Base-by-base conservation (phyloP, 306 rosid genomes). In the Quercus ilex region DNA sequence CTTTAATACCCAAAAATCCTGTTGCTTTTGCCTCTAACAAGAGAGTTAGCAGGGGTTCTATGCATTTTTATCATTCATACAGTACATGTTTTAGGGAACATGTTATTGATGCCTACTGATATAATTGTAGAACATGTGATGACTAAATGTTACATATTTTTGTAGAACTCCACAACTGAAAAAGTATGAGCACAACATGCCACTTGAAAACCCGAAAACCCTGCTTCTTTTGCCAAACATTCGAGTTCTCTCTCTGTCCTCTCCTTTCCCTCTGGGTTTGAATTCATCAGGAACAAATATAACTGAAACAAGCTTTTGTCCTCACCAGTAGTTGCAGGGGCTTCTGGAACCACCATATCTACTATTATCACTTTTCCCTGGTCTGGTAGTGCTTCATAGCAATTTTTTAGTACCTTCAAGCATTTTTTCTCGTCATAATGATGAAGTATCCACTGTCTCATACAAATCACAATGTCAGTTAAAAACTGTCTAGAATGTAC, bases 301-400 rank as follows among this genome's bases (percentile, higher is more conserved):
- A 76, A 72, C 78, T 72, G 81, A 76, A 41, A 57, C 71, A 80
- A 80, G 67, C 75, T 83, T 75, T 52, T 74, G 33, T 75, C 71
- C 31, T 82, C 81, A 75, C 35, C 10, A 67, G 65, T 71, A 14
- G 80, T 79, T 52, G 55, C 78, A 18, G 80, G 35, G 77, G 73
- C 52, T 75, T 74, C 86, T 15, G 35, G 11, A 43, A 78, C 28
- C 76, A 83, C 83, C 83, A 79, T 38, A 41, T 79, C 77, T 19
- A 63, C 75, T 38, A 76, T 26, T 53, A 79, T 79, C 71, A 75
- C 77, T 55, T 83, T 83, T 33, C 83, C 86, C 2, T 55, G 15
- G 1, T 79, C 68, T 63, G 78, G 81, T 30, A 75, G 77, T 25
- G 72, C 81, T 74, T 83, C 75, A 5, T 75, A 71, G 70, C 84